Percentiles rank a stretch among this genome's conserved stretches.
phyloP scores from a whole-genome alignment of 2,329 filamentous ascomycete species.

The Dryadomyces quercus-mongolicae region DNA sequence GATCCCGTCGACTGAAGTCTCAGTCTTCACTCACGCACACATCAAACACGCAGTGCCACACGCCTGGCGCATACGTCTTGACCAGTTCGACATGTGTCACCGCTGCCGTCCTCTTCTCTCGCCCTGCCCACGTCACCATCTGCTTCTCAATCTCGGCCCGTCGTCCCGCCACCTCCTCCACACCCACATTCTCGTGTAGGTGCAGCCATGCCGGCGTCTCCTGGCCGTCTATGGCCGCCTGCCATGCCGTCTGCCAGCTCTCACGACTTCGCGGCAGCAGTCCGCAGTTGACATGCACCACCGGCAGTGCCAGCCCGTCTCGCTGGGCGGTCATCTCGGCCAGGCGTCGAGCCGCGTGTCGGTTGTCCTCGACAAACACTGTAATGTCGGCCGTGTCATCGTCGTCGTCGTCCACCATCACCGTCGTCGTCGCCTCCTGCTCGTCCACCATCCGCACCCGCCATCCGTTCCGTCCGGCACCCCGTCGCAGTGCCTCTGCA shows the following conservation, averaged over 20 bases:
- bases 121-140: constrained; percentile 27
- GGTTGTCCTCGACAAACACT: constrained; percentile 60
- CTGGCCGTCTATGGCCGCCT: constrained; percentile 15
- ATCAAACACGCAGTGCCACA: constrained; percentile 62
- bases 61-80: constrained; percentile 57
- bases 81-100: constrained; percentile 51
- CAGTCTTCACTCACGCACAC: constrained; percentile 27
- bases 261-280: constrained; percentile 45
- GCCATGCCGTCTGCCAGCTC: constrained; percentile 40
- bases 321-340: constrained; percentile 26
- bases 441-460: constrained; percentile 38
- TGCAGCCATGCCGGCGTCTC: constrained; percentile 44
- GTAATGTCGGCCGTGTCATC: constrained; percentile 30
- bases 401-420: no score
- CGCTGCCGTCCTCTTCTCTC: constrained; percentile 3
- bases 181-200: constrained; percentile 54
- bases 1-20: no score
- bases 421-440: constrained; percentile 13
- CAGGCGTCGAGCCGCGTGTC: constrained; percentile 32
- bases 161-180: constrained; percentile 35
- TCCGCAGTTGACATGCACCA: constrained; percentile 53
- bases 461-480: constrained; percentile 60
- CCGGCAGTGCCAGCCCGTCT: constrained; percentile 22
- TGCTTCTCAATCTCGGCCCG: constrained; percentile 33
- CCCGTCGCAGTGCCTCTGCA: constrained; percentile 68